phyloP scores from a whole-genome alignment of 192 early-diverging fungal species.

The Ambispora gerdemannii region DNA sequence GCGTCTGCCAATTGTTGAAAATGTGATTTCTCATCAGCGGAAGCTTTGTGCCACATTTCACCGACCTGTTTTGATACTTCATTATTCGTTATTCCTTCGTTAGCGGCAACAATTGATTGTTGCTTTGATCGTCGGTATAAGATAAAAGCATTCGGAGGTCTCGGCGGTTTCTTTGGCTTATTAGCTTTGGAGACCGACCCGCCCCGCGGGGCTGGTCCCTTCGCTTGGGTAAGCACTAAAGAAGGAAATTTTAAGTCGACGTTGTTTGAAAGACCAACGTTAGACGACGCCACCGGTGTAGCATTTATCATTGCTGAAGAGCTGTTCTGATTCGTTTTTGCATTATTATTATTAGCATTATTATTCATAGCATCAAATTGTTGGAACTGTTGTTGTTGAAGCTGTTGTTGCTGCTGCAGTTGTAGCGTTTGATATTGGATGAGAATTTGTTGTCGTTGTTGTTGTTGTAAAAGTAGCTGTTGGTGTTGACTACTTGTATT shows the following conservation, averaged over 20 bases:
- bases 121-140: constrained; percentile 38
- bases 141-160: constrained; percentile 41
- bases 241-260: constrained; percentile 23
- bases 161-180: constrained; percentile 35
- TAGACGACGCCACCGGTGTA: too few species aligned
- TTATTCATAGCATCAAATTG: not conserved
- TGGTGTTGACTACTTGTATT: not conserved
- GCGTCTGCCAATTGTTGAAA: constrained; percentile 31
- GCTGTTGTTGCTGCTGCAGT: not conserved
- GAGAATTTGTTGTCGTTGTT: not conserved
- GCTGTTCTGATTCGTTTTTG: not conserved
- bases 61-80: constrained; percentile 37
- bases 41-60: constrained; percentile 34
- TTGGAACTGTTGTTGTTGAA: not conserved
- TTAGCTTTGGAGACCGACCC: constrained; percentile 11
- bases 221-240: constrained; percentile 19
- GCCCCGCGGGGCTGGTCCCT: constrained; percentile 13
- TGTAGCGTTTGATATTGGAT: not conserved
- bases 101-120: constrained; percentile 15
- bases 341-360: too few species aligned
- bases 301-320: too few species aligned
- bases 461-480: not conserved
- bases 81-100: constrained; percentile 33
- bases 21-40: constrained; percentile 25
- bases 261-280: not conserved